Conservation (phyloP, 2,329 filamentous ascomycete genomes). For the Botrytis sinoallii region DNA sequence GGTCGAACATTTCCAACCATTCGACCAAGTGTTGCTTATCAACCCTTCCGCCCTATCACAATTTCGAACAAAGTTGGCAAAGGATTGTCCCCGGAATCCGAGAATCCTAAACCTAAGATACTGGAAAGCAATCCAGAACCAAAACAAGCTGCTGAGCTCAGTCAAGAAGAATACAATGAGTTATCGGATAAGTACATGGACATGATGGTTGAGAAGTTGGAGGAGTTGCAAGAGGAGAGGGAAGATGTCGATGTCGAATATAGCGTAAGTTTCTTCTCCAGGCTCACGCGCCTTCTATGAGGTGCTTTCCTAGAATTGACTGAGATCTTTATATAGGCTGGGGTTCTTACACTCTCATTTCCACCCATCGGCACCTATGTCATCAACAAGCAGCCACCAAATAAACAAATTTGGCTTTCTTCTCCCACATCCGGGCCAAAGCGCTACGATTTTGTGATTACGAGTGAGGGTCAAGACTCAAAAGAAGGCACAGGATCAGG, state of each 20-base stretch:
- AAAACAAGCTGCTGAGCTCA: constrained; percentile 60
- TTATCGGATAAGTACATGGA: constrained; percentile 74
- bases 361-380: constrained; percentile 77
- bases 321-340: constrained; percentile 55
- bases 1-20: background rate
- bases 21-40: constrained; percentile 1
- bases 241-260: constrained; percentile 87
- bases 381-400: constrained; percentile 97
- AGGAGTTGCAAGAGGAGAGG: constrained; percentile 68
- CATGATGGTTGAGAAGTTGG: constrained; percentile 55
- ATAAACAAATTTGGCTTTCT: constrained; percentile 96
- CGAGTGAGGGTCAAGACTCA: constrained; percentile 68
- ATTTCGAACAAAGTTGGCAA: constrained; percentile 40
- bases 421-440: constrained; percentile 90
- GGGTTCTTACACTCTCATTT: constrained; percentile 76
- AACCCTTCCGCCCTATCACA: constrained; percentile 37
- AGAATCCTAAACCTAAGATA: constrained; percentile 49
- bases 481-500: constrained; percentile 74
- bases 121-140: constrained; percentile 42
- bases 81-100: constrained; percentile 59
- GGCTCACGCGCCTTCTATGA: background rate
- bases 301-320: background rate
- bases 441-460: constrained; percentile 84
- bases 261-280: constrained; percentile 58
- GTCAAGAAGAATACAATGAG: constrained; percentile 70